Evolutionary conservation across 1,284 basidiomycete species (phyloP), one percentile per base, ranked within the genome.

Genomic region (Clitocybe nebularis): DNA sequence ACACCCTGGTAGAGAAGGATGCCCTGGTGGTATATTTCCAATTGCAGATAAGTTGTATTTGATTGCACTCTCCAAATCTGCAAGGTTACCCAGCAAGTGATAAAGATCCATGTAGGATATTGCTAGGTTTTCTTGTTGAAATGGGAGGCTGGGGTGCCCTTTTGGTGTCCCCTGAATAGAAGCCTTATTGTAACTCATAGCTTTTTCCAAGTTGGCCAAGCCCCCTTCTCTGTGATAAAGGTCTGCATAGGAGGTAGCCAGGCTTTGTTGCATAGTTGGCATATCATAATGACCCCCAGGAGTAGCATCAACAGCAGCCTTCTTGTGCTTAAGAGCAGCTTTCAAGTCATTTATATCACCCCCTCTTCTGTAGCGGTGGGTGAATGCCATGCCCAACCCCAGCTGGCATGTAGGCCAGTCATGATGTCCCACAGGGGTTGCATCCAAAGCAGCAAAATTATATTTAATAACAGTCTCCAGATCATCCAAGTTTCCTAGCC

Each of bases 11-110:
- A 45, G 32, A 16, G 26, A 30, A 11, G 32, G 43, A 44, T 40
- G 37, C 7, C 20, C 30, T 4, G 21, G 10, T 5, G 34, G 34
- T 25, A 26, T 43, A 11, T 17, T 17, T 6, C 19, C 29, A 13
- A 32, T 17, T 6, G 29, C 14, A 41, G 83, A 81, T 14, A 67
- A 84, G 32, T 84, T 81, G 81, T 80, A 84, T 58, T 84, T 84
- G 11, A 32, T 32, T 8, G 34, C 30, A 19, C 20, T 19, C 26
- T 43, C 41, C 5, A 43, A 16, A 23, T 43, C 41, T 21, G 22
- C 20, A 5, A 36, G 17, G 24, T 44, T 38, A 22, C 44, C 32
- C 22, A 28, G 23, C 28, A 24, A 19, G 16, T 22, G n/a, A 22
- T 39, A 33, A 4, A 36, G 16, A 8, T 25, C 36, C 22, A 11